Conservation (phyloP, 495 filamentous ascomycete species). For the Penicillium paradoxum region DNA sequence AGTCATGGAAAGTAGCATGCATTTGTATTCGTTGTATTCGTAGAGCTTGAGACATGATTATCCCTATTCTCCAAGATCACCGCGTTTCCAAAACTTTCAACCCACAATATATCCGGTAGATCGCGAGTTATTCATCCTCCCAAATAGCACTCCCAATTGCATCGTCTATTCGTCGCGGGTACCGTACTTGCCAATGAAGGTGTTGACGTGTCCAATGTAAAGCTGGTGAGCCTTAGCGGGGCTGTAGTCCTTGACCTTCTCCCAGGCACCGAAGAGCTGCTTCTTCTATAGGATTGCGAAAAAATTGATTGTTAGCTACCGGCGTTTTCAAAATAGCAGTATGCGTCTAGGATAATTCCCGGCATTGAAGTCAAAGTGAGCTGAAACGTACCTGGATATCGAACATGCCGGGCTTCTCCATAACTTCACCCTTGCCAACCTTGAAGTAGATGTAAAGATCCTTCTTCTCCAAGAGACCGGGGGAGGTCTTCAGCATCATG, state of each 20-base stretch:
- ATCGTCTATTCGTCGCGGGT: slow-evolving; percentile 21
- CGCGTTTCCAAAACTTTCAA: not conserved
- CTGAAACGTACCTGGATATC: slow-evolving; percentile 46
- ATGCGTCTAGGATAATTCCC: not conserved
- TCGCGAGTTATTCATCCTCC: not conserved
- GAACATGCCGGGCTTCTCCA: slow-evolving; percentile 45
- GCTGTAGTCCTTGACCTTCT: slow-evolving; percentile 54
- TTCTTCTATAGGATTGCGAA: slow-evolving; percentile 53
- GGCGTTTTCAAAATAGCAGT: not conserved
- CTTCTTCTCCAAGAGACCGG: slow-evolving; percentile 46
- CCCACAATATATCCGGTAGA: not conserved
- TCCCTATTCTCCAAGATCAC: not conserved
- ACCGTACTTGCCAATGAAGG: slow-evolving; percentile 63
- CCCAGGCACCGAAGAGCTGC: slow-evolving; percentile 73
- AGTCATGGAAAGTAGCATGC: slow-evolving; percentile 9
- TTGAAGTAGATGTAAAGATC: slow-evolving; percentile 61
- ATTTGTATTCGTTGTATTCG: slow-evolving; percentile 6
- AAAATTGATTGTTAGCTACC: not conserved
- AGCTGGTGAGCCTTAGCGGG: slow-evolving; percentile 62
- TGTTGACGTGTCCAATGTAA: slow-evolving; percentile 69
- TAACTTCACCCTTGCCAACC: slow-evolving; percentile 43
- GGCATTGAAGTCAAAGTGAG: not conserved
- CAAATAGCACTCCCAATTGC: not conserved
- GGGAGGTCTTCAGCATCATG: slow-evolving; percentile 51
- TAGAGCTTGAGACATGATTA: not conserved